phyloP scores from a whole-genome alignment of 2,329 filamentous ascomycete species.

The Emericellopsis atlantica region DNA sequence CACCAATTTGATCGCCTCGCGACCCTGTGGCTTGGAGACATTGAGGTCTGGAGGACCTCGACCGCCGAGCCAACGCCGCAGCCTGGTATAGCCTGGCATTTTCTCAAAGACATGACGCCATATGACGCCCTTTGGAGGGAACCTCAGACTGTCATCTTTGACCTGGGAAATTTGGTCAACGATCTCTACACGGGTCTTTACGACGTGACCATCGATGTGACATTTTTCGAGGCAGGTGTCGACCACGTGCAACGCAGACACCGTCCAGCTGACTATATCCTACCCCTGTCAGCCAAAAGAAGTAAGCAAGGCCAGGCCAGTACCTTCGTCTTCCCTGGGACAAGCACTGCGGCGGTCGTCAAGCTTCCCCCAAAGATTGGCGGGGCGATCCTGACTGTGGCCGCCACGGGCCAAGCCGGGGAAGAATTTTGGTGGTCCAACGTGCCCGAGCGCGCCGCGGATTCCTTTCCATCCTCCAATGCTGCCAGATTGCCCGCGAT shows the following conservation, averaged over 20 bases:
- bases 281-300: conserved; percentile 50
- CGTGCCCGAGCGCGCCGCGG: conserved; percentile 47
- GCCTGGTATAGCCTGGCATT: conserved; percentile 62
- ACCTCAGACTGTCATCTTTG: conserved; percentile 66
- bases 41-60: conserved; percentile 72
- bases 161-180: conserved; percentile 61
- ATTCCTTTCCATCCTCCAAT: conserved; percentile 41
- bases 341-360: conserved; percentile 46
- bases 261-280: conserved; percentile 47
- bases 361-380: conserved; percentile 52
- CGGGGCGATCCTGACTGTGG: conserved; percentile 63
- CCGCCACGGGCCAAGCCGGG: conserved; percentile 59
- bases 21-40: conserved; percentile 63
- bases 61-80: conserved; percentile 61
- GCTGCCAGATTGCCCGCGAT: conserved; percentile 49
- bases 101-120: conserved; percentile 66
- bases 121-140: conserved; percentile 57
- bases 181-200: conserved; percentile 60
- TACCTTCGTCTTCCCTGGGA: conserved; percentile 52
- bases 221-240: conserved; percentile 29
- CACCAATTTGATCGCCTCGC: conserved; percentile 68
- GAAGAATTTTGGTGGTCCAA: conserved; percentile 88
- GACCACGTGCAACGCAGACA: not conserved
- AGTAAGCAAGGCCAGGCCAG: conserved; percentile 41
- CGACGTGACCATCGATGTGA: conserved; percentile 63